Evolutionary conservation across 176 grass and related monocot genomes (phyloP), one percentile per base, ranked within the genome.

Genomic region (Triticum monococcum): DNA sequence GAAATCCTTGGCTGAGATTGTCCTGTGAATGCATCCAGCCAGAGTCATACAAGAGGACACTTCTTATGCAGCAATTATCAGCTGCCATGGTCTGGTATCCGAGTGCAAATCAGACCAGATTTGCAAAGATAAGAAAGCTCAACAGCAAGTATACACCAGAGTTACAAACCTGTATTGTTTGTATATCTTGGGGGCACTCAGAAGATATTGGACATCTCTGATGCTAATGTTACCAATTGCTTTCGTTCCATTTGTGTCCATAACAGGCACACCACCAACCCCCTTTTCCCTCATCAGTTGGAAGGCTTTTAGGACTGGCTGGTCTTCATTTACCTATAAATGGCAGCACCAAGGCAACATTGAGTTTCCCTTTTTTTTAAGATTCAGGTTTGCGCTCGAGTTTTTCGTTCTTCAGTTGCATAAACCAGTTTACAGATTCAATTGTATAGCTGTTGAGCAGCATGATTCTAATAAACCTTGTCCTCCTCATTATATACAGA

Each of bases 121-220:
- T 37, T 65, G 31, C 18, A n/a, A 64, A 81, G 24, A 78, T 18
- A 77, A 70, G 28, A 81, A 50, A 69, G 14, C 11, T 14, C 74
- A 79, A 17, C 31, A 9, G 36, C 22, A 86, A 75, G 10, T 25
- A 61, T 62, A 67, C 24, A 79, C 12, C 20, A 84, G 24, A 30
- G 72, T 67, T 48, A 82, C 64, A 50, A 46, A 99, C 97, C 97
- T 96, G 92, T 97, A 94, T 56, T 94, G 89, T 87, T 90, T 99
- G 87, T 99, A 99, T 77, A 99, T 97, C 84, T 94, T 93, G 24
- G 97, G 94, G 62, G 94, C 92, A 75, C 89, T 91, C 78, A 99
- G 78, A 90, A 99, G 97, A 93, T 97, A 99, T 30, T 99, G 97
- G 18, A 99, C 90, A 88, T 99, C 97, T 91, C 97, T 99, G 56